Evolutionary conservation across 2,329 filamentous ascomycete genomes (phyloP).

Genomic region (Colletotrichum incanum): DNA sequence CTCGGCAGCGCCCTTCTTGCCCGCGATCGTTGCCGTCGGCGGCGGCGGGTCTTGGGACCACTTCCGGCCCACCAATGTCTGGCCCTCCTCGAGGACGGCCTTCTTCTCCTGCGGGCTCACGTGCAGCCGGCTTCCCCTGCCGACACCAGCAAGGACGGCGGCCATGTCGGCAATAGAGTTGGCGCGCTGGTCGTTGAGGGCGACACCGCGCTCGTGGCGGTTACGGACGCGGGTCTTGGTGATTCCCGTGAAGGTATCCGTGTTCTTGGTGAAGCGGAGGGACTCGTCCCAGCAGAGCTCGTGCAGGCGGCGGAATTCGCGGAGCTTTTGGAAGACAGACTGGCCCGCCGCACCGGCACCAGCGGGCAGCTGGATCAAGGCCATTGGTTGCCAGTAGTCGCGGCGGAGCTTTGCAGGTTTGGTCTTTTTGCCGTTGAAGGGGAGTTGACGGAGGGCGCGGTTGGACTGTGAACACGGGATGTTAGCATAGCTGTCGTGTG

Average conservation of each 20-base stretch:
- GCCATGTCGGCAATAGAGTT: slow-evolving; percentile 77
- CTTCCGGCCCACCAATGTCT: slow-evolving; percentile 20
- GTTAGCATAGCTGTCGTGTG: slow-evolving; percentile 13
- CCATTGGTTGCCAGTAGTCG: slow-evolving; percentile 77
- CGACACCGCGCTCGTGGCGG: slow-evolving; percentile 63
- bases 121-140: slow-evolving; percentile 67
- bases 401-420: slow-evolving; percentile 75
- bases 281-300: slow-evolving; percentile 72
- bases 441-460: slow-evolving; percentile 69
- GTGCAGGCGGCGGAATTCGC: slow-evolving; percentile 75
- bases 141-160: slow-evolving; percentile 67
- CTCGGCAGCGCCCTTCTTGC: slow-evolving; percentile 37
- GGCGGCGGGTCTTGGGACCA: slow-evolving; percentile 34
- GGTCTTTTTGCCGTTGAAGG: slow-evolving; percentile 79
- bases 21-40: not conserved
- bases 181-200: slow-evolving; percentile 72
- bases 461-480: slow-evolving; percentile 52
- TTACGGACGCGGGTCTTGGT: slow-evolving; percentile 54
- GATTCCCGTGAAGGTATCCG: slow-evolving; percentile 43
- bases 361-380: slow-evolving; percentile 70
- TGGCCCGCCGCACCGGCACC: slow-evolving; percentile 69
- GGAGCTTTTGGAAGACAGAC: slow-evolving; percentile 74
- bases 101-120: slow-evolving; percentile 35
- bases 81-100: slow-evolving; percentile 34
- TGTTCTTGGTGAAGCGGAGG: slow-evolving; percentile 48